Conservation (phyloP, 2,329 filamentous ascomycete species). For the Dothistroma pini region DNA sequence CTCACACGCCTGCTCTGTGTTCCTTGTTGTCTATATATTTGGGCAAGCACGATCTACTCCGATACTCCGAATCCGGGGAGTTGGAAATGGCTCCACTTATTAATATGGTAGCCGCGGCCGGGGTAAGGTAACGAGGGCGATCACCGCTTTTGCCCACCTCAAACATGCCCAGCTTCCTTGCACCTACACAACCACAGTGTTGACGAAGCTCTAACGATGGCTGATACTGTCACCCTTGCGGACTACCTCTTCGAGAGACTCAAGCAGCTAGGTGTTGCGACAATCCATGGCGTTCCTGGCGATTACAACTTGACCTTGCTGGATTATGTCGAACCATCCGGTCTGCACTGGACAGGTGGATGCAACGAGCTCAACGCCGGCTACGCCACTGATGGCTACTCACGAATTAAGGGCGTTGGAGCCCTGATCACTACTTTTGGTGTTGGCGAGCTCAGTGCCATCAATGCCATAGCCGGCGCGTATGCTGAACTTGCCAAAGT, state of each 20-base stretch:
- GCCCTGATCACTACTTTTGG: conserved; percentile 58
- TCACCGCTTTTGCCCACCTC: conserved; percentile 1
- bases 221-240: conserved; percentile 39
- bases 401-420: conserved; percentile 49
- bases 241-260: conserved; percentile 44
- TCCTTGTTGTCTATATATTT: background rate
- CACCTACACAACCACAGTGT: background rate
- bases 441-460: conserved; percentile 50
- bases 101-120: background rate
- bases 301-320: conserved; percentile 48
- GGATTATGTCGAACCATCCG: conserved; percentile 36
- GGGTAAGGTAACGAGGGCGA: background rate
- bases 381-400: conserved; percentile 58
- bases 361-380: conserved; percentile 58
- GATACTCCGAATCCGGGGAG: conserved; percentile 1
- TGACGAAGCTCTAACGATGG: background rate
- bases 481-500: conserved; percentile 43
- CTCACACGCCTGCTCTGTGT: background rate
- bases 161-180: background rate
- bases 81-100: background rate
- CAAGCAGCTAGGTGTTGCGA: conserved; percentile 40
- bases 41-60: background rate
- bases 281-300: conserved; percentile 44
- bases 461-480: conserved; percentile 45
- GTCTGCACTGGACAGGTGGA: conserved; percentile 49